A percentile compares a stretch with the other conserved stretches of the same genome.
These are phyloP conservation scores for Fusarium beomiforme DNA, from an alignment of 2,329 filamentous ascomycete genomes.

Conservation along the genomic window DNA sequence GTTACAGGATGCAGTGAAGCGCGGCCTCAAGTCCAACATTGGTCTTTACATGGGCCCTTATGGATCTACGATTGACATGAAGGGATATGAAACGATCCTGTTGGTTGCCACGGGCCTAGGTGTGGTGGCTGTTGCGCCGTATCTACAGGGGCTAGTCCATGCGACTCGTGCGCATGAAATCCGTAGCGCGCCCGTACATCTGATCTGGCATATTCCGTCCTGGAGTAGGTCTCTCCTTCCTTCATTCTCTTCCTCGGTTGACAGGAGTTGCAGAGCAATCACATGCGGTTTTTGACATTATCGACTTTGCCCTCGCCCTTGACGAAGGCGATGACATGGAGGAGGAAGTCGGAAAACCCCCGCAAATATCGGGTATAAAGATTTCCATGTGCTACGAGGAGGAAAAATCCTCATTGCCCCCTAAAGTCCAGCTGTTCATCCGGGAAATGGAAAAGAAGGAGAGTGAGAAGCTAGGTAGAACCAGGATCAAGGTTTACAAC, in stretches of 20 bases:
- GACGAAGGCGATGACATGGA: background rate
- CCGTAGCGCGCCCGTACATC: background rate
- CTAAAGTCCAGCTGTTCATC: background rate
- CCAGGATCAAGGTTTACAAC: background rate
- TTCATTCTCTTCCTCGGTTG: background rate
- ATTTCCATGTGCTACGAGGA: slow-evolving; percentile 1
- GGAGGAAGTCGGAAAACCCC: background rate
- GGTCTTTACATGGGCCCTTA: slow-evolving; percentile 7
- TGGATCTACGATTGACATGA: slow-evolving; percentile 2
- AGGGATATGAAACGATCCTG: background rate
- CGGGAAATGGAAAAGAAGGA: background rate
- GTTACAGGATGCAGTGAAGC: background rate
- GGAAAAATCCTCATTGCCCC: background rate
- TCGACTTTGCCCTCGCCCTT: background rate
- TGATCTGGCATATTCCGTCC: slow-evolving; percentile 9
- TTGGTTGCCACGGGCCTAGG: slow-evolving; percentile 12
- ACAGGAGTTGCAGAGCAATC: background rate
- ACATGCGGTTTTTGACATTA: background rate
- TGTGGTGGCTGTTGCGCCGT: slow-evolving; percentile 10
- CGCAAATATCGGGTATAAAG: background rate
- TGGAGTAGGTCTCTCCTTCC: slow-evolving; percentile 1
- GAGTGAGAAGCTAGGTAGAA: background rate
- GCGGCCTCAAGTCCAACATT: background rate
- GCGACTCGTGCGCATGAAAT: background rate
- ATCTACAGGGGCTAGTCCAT: slow-evolving; percentile 3